Base-by-base conservation (phyloP, 805 yeast genomes). In the Yarrowia keelungensis region DNA sequence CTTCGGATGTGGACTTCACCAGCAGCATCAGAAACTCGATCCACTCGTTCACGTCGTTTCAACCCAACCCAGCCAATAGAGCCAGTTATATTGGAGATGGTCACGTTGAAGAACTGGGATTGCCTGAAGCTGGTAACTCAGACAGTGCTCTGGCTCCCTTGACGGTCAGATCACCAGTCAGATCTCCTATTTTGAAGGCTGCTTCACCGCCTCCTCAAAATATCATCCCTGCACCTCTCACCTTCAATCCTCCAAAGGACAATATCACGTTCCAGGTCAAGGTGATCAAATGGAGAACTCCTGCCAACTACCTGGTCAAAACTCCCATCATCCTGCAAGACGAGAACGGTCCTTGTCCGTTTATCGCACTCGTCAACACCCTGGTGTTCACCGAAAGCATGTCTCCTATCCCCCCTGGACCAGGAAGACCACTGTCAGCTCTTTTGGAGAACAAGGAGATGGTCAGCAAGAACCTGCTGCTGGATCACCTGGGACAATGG, bases 281-380 rank as follows among this genome's bases (percentile, higher is more conserved):
- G 32, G 39, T 11, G 16, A 49, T 62, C 45, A 62, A 62, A 32
- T 62, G 67, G 67, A 19, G 67, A 15, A 49, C 56, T 2, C 67
- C 67, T 3, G 54, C 56, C 4, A 49, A 49, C 16, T 22, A 15
- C 11, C 22, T 62, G 38, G 56, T 49, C 47, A 69, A 69, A 19
- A 45, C 67, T 0, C 50, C 78, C 0, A 85, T 92, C 42, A 79
- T 93, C 3, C 77, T 91, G 22, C 97, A 92, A 79, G 90, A 91
- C 71, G 81, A 79, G 59, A 91, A 92, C 74, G 97, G 97, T 0
- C 97, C 97, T 0, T 92, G 97, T 75, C 96, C 97, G 1, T 77
- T 93, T 46, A 83, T 93, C 14, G 93, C 97, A 0, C 78, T 93
- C 49, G 83, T 86, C 61, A 93, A 93, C 75, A 84, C 91, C 0